Evolutionary conservation across 495 filamentous ascomycete species (phyloP).

Genomic region (Podospora bellae-mahoneyi): DNA sequence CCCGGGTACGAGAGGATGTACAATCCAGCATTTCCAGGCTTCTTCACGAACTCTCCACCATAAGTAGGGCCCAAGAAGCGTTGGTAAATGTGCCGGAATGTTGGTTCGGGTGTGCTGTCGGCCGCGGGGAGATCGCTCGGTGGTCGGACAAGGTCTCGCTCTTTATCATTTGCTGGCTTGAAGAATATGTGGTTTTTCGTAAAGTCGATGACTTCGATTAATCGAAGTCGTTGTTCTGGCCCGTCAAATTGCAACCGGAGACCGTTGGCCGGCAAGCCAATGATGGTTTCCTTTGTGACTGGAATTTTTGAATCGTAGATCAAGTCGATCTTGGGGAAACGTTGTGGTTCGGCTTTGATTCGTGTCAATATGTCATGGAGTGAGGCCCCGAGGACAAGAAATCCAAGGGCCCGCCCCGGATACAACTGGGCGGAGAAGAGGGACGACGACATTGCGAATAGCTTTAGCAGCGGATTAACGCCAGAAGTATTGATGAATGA

Average conservation of each 20-base stretch:
- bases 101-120: conserved; percentile 59
- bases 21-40: conserved; percentile 47
- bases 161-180: conserved; percentile 69
- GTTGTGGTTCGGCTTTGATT: conserved; percentile 76
- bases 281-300: conserved; percentile 63
- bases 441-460: conserved; percentile 48
- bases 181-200: conserved; percentile 78
- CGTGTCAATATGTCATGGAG: conserved; percentile 82
- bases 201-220: conserved; percentile 91
- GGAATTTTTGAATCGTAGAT: conserved; percentile 69
- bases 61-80: conserved; percentile 87
- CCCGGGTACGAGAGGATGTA: conserved; percentile 94
- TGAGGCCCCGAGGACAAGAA: conserved; percentile 82
- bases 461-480: background rate
- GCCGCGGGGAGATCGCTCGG: conserved; percentile 38
- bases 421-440: conserved; percentile 65
- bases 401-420: conserved; percentile 74
- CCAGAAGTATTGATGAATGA: background rate
- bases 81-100: conserved; percentile 88
- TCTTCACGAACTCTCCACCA: conserved; percentile 79
- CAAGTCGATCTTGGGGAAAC: conserved; percentile 78
- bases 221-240: conserved; percentile 80
- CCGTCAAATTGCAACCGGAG: conserved; percentile 90
- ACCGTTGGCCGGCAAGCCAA: conserved; percentile 78
- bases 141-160: conserved; percentile 73